These are phyloP conservation scores for Pezicula carpinea DNA, from an alignment of 2,329 filamentous ascomycete genomes.

Conservation along the genomic window DNA sequence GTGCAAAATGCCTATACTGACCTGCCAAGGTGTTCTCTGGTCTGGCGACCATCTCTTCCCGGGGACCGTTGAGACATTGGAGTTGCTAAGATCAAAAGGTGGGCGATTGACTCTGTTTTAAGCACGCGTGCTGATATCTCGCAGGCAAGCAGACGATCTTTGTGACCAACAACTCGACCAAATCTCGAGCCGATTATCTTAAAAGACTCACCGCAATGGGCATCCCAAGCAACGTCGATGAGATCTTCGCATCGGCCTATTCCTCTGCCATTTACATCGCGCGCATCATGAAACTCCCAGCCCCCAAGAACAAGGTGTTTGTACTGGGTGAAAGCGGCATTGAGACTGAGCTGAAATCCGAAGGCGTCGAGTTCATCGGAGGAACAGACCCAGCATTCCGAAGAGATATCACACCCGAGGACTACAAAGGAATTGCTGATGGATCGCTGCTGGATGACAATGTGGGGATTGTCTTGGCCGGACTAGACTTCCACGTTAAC, in stretches of 20 bases:
- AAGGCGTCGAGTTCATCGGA: constrained; percentile 76
- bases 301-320: constrained; percentile 86
- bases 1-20: constrained; percentile 12
- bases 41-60: constrained; percentile 88
- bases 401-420: constrained; percentile 73
- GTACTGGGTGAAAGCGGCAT: constrained; percentile 89
- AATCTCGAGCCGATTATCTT: constrained; percentile 86
- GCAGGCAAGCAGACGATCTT: constrained; percentile 89
- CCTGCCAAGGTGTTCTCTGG: constrained; percentile 77
- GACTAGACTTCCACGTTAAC: constrained; percentile 91
- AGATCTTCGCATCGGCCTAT: constrained; percentile 92
- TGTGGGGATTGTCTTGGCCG: constrained; percentile 83
- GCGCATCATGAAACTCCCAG: constrained; percentile 76
- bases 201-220: constrained; percentile 82
- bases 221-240: constrained; percentile 76
- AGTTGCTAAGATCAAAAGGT: constrained; percentile 80
- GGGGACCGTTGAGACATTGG: constrained; percentile 77
- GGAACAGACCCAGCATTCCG: constrained; percentile 78
- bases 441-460: constrained; percentile 75
- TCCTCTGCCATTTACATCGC: constrained; percentile 94
- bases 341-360: constrained; percentile 78
- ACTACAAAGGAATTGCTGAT: constrained; percentile 75
- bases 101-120: constrained; percentile 17
- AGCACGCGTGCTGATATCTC: constrained; percentile 5
- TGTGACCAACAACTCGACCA: constrained; percentile 98